A percentile compares a stretch with the other conserved stretches of the same genome.
phyloP scores from a whole-genome alignment of 2,329 filamentous ascomycete species.

The Paecilomyces sp. region DNA sequence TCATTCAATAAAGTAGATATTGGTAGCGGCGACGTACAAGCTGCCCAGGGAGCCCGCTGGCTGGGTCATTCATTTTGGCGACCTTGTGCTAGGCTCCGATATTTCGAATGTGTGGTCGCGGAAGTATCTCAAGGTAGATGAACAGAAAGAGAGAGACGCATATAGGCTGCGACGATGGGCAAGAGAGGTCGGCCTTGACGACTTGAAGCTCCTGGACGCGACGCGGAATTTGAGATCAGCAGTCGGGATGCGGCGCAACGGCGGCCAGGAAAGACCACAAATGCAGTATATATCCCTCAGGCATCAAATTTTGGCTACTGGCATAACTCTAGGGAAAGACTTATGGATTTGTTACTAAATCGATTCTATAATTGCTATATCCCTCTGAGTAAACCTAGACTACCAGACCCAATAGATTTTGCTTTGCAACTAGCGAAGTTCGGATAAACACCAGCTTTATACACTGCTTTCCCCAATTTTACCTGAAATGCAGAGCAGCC shows the following conservation, averaged over 20 bases:
- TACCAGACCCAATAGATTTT: too few relatives aligned
- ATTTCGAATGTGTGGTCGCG: neutral
- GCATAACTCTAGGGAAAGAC: too few relatives aligned
- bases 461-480: too few relatives aligned
- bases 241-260: neutral
- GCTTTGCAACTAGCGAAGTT: too few relatives aligned
- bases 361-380: too few relatives aligned
- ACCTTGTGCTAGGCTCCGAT: slow-evolving; percentile 10
- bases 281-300: slow-evolving; percentile 9
- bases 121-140: neutral
- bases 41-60: slow-evolving; percentile 37
- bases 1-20: neutral
- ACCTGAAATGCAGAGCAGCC: too few relatives aligned
- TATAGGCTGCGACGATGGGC: slow-evolving; percentile 5
- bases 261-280: slow-evolving; percentile 5
- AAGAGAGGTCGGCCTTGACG: slow-evolving; percentile 2
- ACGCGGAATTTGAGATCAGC: slow-evolving; percentile 23
- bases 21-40: slow-evolving; percentile 29
- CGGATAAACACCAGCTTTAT: too few relatives aligned
- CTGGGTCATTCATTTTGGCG: slow-evolving; percentile 39
- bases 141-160: slow-evolving; percentile 4
- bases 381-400: too few relatives aligned
- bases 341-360: too few relatives aligned
- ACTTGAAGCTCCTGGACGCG: slow-evolving; percentile 22
- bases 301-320: neutral